A percentile compares a stretch with the other conserved stretches of the same genome.
These are phyloP conservation scores for Kodamaea leandrae DNA, from an alignment of 805 yeast species.

Conservation along the genomic window DNA sequence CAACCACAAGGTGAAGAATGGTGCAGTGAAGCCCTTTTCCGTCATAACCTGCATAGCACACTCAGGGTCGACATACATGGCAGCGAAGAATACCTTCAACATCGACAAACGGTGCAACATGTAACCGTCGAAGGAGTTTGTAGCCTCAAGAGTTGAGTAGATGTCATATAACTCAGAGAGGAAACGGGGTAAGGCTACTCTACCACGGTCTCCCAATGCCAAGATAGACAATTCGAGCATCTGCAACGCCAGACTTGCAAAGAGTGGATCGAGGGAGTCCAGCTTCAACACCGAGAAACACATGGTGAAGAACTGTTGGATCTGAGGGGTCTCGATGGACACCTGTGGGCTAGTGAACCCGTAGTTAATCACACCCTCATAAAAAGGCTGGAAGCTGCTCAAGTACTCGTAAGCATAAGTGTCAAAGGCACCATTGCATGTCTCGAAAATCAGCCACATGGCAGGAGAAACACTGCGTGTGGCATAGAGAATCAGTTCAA, in stretches of 20 bases:
- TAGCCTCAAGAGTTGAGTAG: conserved; percentile 32
- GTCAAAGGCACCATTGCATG: conserved; percentile 52
- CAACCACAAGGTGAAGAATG: conserved; percentile 49
- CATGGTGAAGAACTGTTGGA: conserved; percentile 36
- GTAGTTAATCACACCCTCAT: conserved; percentile 50
- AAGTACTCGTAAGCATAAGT: conserved; percentile 60
- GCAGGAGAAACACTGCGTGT: conserved; percentile 49
- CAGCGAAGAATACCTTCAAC: conserved; percentile 42
- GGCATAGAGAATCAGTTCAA: conserved; percentile 56
- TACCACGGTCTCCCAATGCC: conserved; percentile 24
- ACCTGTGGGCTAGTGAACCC: conserved; percentile 44
- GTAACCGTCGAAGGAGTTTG: conserved; percentile 43
- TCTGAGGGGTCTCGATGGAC: conserved; percentile 38
- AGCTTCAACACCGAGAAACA: conserved; percentile 34
- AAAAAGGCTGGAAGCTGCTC: conserved; percentile 54
- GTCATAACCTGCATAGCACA: conserved; percentile 35
- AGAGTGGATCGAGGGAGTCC: conserved; percentile 39
- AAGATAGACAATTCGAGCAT: conserved; percentile 22
- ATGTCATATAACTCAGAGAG: conserved; percentile 35
- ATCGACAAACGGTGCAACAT: conserved; percentile 44
- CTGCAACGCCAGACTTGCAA: conserved; percentile 40
- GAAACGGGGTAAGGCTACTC: conserved; percentile 26
- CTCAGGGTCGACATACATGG: conserved; percentile 38
- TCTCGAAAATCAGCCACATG: conserved; percentile 52
- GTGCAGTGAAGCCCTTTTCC: conserved; percentile 35